Conservation (phyloP, 2,329 filamentous ascomycete genomes). For the Coniella vitis region DNA sequence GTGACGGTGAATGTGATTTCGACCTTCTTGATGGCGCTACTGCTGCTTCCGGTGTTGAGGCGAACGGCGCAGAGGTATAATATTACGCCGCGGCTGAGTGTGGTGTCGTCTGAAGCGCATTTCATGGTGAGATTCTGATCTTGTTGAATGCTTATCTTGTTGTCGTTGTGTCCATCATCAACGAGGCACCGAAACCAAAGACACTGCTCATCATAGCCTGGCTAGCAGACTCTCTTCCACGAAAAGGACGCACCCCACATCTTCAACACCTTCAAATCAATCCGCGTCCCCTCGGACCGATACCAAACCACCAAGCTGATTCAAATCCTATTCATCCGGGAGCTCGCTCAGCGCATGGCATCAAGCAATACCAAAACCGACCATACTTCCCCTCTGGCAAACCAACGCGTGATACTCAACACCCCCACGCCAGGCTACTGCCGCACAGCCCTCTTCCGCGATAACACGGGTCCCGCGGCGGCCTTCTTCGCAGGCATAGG, state of each 20-base stretch:
- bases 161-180: too few relatives aligned
- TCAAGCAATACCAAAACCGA: conserved; percentile 23
- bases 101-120: conserved; percentile 35
- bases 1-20: conserved; percentile 41
- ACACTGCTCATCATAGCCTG: conserved; percentile 14
- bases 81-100: conserved; percentile 28
- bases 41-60: conserved; percentile 36
- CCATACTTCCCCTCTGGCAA: too few relatives aligned
- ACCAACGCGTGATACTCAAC: conserved; percentile 33
- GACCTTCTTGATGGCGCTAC: conserved; percentile 37
- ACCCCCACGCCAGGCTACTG: conserved; percentile 35
- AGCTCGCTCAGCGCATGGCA: conserved; percentile 28
- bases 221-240: conserved; percentile 26
- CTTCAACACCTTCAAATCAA: conserved; percentile 27
- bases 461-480: conserved; percentile 10
- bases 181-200: too few relatives aligned
- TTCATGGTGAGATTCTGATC: conserved; percentile 20
- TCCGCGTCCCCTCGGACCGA: conserved; percentile 24
- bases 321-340: conserved; percentile 24
- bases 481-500: not conserved
- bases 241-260: conserved; percentile 26
- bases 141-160: too few relatives aligned
- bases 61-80: conserved; percentile 28
- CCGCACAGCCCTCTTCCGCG: conserved; percentile 32
- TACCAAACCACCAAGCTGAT: conserved; percentile 31